A percentile compares a stretch with the other conserved stretches of the same genome.
Conservation (phyloP, 768 basidiomycete species). For the Tricholoma furcatifolium region DNA sequence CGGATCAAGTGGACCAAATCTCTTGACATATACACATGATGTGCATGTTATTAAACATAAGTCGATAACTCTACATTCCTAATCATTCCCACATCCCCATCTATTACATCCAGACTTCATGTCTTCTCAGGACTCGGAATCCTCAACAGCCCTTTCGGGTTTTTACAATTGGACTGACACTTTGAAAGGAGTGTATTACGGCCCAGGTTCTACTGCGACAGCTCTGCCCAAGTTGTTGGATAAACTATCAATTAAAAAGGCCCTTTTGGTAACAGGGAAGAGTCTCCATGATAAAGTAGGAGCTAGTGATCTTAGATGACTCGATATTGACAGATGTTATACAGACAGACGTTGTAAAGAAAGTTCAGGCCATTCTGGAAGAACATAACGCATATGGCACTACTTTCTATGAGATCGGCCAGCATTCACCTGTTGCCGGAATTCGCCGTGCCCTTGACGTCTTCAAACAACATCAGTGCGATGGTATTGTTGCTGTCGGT, state of each 20-base stretch:
- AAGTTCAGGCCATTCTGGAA: constrained; percentile 55
- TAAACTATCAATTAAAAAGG: constrained; percentile 56
- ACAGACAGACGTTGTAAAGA: constrained; percentile 61
- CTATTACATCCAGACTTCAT: constrained; percentile 6
- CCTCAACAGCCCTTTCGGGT: constrained; percentile 35
- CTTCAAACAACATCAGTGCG: constrained; percentile 57
- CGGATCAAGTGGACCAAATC: no score
- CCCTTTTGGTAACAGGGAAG: constrained; percentile 69
- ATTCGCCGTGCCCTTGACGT: constrained; percentile 55
- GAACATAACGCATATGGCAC: constrained; percentile 58
- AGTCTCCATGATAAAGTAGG: constrained; percentile 63
- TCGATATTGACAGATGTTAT: background rate
- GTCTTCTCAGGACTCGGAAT: constrained; percentile 17
- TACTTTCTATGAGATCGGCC: constrained; percentile 72
- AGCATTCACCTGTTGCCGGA: constrained; percentile 69
- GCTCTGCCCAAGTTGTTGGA: constrained; percentile 64
- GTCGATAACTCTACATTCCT: no score
- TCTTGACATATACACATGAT: no score
- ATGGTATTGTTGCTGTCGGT: constrained; percentile 72
- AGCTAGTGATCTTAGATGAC: background rate
- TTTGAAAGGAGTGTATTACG: constrained; percentile 68
- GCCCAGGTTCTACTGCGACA: constrained; percentile 61
- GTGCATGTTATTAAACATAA: no score
- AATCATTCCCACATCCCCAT: no score
- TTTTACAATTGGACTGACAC: constrained; percentile 69